phyloP scores from a whole-genome alignment of 805 yeast genomes.

The Ogataea sp. region DNA sequence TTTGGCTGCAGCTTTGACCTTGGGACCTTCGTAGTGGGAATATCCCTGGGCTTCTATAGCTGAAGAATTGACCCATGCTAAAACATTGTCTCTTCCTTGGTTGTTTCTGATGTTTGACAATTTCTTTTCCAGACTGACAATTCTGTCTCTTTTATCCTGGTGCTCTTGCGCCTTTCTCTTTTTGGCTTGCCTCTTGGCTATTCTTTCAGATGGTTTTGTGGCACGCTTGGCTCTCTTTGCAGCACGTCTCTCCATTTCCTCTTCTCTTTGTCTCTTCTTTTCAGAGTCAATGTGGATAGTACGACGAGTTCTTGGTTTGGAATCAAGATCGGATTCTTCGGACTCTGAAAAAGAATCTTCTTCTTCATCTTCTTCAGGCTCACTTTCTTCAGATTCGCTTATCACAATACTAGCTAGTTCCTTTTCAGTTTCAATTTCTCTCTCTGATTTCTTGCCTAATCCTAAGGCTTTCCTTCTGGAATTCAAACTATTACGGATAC shows the following conservation, averaged over 20 bases:
- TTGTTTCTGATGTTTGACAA: slow-evolving; percentile 28
- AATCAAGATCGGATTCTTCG: slow-evolving; percentile 12
- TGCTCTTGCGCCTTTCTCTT: slow-evolving; percentile 25
- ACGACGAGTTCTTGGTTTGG: slow-evolving; percentile 27
- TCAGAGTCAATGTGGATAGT: slow-evolving; percentile 19
- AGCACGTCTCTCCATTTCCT: slow-evolving; percentile 15
- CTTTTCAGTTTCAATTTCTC: slow-evolving; percentile 32
- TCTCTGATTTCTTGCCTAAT: slow-evolving; percentile 33
- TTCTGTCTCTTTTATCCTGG: slow-evolving; percentile 19
- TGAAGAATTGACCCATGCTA: slow-evolving; percentile 55
- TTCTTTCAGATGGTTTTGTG: slow-evolving; percentile 27
- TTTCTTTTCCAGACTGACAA: slow-evolving; percentile 17
- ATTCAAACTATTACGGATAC: slow-evolving; percentile 44
- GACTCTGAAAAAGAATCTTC: slow-evolving; percentile 6
- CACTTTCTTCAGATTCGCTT: slow-evolving; percentile 26
- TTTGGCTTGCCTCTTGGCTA: slow-evolving; percentile 27
- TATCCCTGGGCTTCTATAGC: slow-evolving; percentile 46
- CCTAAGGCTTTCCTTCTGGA: slow-evolving; percentile 51
- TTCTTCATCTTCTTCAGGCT: slow-evolving; percentile 14
- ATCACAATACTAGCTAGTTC: slow-evolving; percentile 30
- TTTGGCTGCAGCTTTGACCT: slow-evolving; percentile 6
- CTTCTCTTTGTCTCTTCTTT: slow-evolving; percentile 23
- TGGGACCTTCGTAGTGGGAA: slow-evolving; percentile 47
- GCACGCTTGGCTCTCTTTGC: slow-evolving; percentile 24
- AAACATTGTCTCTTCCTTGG: slow-evolving; percentile 36